phyloP scores from a whole-genome alignment of 805 yeast genomes.

The Candida stauntonica region DNA sequence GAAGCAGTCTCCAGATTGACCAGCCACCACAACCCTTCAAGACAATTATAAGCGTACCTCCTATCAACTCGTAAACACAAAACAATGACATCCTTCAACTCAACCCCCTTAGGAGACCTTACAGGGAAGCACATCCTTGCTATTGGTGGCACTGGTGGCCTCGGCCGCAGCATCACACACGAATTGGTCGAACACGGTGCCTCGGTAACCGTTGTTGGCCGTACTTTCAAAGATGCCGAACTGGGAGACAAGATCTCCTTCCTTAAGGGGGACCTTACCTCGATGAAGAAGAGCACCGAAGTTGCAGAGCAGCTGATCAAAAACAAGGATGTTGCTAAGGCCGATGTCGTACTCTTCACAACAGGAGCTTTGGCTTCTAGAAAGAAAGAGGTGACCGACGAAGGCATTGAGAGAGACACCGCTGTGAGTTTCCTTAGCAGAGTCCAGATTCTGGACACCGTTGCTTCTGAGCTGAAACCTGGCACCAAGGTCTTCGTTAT shows the following conservation, averaged over 20 bases:
- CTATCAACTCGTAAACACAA: too few species aligned
- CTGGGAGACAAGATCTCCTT: conserved; percentile 27
- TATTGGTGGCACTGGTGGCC: conserved; percentile 40
- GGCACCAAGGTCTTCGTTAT: conserved; percentile 31
- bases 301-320: conserved; percentile 23
- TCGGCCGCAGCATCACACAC: conserved; percentile 33
- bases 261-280: conserved; percentile 32
- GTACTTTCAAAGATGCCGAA: conserved; percentile 30
- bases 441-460: conserved; percentile 27
- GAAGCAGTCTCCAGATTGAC: too few species aligned
- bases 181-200: too few species aligned
- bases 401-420: conserved; percentile 36
- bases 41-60: too few species aligned
- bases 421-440: conserved; percentile 37
- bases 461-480: conserved; percentile 25
- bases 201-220: conserved; percentile 35
- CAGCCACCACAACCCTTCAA: too few species aligned
- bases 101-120: too few species aligned
- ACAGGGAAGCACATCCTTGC: conserved; percentile 17
- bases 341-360: conserved; percentile 33
- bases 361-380: conserved; percentile 37
- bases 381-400: conserved; percentile 30
- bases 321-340: conserved; percentile 19
- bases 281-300: conserved; percentile 24
- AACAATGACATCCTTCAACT: too few species aligned